Evolutionary conservation across 2,329 filamentous ascomycete genomes (phyloP).

Genomic region (Lasiodiplodia sp.): DNA sequence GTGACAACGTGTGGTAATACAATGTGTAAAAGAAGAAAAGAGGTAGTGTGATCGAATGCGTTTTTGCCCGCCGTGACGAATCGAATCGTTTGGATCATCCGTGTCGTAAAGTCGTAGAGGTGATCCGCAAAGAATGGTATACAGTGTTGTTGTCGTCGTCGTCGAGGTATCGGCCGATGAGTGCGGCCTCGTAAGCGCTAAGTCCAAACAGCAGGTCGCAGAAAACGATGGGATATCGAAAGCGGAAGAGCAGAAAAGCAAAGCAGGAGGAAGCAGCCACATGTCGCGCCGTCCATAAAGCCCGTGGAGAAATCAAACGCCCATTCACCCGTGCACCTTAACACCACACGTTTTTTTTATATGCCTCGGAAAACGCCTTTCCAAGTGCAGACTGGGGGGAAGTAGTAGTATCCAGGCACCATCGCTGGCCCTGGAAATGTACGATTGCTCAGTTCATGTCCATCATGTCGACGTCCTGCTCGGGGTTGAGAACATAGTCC

Average conservation of each 20-base stretch:
- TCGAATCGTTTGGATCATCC: constrained; percentile 25
- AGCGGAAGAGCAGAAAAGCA: constrained; percentile 28
- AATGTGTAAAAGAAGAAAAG: constrained; percentile 27
- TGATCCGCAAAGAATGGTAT: constrained; percentile 28
- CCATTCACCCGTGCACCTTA: constrained; percentile 18
- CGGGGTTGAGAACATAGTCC: constrained; percentile 65
- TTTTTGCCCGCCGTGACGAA: constrained; percentile 20
- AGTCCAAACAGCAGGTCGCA: constrained; percentile 26
- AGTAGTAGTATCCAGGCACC: constrained; percentile 13
- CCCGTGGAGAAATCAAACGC: constrained; percentile 23
- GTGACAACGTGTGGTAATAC: constrained; percentile 30
- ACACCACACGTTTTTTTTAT: constrained; percentile 22
- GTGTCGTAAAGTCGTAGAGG: constrained; percentile 25
- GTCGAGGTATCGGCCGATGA: constrained; percentile 19
- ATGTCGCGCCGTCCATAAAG: constrained; percentile 20
- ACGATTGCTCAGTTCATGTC: constrained; percentile 52
- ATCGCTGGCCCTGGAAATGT: not conserved
- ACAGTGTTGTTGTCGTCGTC: constrained; percentile 20
- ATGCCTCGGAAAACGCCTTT: constrained; percentile 11
- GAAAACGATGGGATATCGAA: constrained; percentile 29
- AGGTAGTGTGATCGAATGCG: constrained; percentile 27
- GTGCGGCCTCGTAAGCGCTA: constrained; percentile 28
- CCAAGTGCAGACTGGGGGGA: not conserved
- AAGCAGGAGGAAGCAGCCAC: constrained; percentile 20
- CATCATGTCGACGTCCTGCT: constrained; percentile 67